These are phyloP conservation scores for Fusarium tjaetaba DNA, from an alignment of 2,329 filamentous ascomycete species.

Conservation along the genomic window DNA sequence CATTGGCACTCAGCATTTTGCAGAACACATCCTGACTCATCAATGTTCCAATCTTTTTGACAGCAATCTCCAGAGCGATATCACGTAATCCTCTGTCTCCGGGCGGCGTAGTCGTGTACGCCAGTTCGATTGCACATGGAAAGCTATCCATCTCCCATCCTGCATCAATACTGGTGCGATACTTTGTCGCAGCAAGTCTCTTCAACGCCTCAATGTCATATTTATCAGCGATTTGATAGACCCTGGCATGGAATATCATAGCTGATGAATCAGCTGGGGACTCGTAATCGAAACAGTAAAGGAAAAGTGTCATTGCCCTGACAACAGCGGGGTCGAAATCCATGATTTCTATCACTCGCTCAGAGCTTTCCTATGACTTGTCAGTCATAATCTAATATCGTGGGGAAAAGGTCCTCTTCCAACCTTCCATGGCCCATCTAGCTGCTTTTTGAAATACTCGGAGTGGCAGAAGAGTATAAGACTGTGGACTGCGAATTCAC, in stretches of 20 bases:
- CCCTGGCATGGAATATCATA: rapidly evolving
- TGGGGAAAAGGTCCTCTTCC: no score
- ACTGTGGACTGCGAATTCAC: neutral
- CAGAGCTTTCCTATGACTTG: rapidly evolving
- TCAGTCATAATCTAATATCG: neutral
- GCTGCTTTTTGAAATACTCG: neutral
- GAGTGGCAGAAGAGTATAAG: constrained; percentile 1
- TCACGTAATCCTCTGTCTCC: neutral
- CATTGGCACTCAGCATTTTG: no score
- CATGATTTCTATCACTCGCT: rapidly evolving
- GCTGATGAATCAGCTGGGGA: rapidly evolving
- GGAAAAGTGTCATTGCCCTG: neutral
- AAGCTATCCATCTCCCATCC: neutral
- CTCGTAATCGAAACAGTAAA: neutral
- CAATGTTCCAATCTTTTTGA: no score
- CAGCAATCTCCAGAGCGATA: rapidly evolving
- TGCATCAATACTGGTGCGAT: rapidly evolving
- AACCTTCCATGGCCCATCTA: constrained; percentile 9
- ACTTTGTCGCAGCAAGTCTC: rapidly evolving
- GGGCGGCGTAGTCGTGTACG: rapidly evolving
- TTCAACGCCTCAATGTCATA: rapidly evolving
- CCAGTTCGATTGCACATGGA: rapidly evolving
- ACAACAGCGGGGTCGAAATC: neutral
- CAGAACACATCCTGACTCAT: no score
- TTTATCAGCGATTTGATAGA: neutral